Evolutionary conservation across 2,329 filamentous ascomycete species (phyloP), one percentile per base, ranked within the genome.

Genomic region (Ceratocystis smalleyi): DNA sequence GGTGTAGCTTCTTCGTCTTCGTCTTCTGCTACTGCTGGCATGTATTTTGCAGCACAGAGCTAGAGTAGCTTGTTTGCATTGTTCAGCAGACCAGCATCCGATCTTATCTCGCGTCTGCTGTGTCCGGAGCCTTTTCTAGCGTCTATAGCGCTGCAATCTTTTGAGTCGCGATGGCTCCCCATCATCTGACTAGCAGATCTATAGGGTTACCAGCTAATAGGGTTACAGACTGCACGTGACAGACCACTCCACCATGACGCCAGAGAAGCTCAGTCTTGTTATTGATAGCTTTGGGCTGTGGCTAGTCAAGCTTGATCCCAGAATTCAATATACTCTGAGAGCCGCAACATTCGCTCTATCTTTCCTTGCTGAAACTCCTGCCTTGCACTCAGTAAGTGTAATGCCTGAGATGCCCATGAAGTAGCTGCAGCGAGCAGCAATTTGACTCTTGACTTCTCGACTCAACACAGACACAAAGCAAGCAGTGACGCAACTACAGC

Each of bases 341-440:
- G 35, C 35, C 35, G 12, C 35, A 40, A 40, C 35, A 40, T 40
- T 40, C 35, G 35, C 10, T n/a, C n/a, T 30, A 32, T 7, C n/a
- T 8, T 32, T 35, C 30, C 17, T 17, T 19, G 17, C n/a, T n/a
- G n/a, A 35, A 30, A 57, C 54, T 4, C 35, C 30, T 30, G 27
- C 27, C 27, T 40, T 57, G 54, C 17, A 51, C 30, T 30, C 54
- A 57, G 27, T 35, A 27, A 32, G 8, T 57, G 27, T 35, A 57
- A 57, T 57, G 54, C 54, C 54, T 24, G 54, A 57, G 54, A 35
- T 30, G 54, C 54, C 54, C 27, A 57, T n/a, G 30, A 35, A 57
- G 54, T 35, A 57, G 54, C 54, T 57, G 54, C 54, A 57, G 54
- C 54, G 15, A n/a, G 54, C 54, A 57, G 54, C 43, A n/a, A 62